Base-by-base conservation (phyloP, 1,139 yeast genomes). In the Sugiyamaella pinicola region DNA sequence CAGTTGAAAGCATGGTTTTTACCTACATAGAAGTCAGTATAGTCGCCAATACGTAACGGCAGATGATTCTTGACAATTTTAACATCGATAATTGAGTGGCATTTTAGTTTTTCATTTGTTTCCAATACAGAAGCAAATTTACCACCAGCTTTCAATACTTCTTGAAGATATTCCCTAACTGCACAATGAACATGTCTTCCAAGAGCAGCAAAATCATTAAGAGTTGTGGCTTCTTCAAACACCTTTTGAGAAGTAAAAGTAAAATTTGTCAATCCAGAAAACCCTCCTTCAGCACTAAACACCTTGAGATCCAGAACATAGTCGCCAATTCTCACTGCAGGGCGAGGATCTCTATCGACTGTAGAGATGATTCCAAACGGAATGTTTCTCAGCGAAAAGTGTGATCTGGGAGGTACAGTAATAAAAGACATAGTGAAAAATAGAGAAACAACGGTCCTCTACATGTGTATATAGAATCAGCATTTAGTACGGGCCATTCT, bases 21-120 rank as follows among this genome's bases (percentile, higher is more conserved):
- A 7, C 64, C 63, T 15, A 58, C 65, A 42, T 61, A 63, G 41
- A 63, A 63, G 46, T 63, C 66, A 2, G 66, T 63, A 42, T 63
- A 63, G 43, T 63, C 66, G 9, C 65, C 64, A 53, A 63, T 62
- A 1, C 49, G 29, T 48, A 63, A 47, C 6, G 66, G 66, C 4
- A 63, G 49, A 24, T 59, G 63, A 35, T 46, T 55, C 24, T 40
- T 41, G 12, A 58, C 54, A 1, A 54, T 34, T 3, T 39, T 24
- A 8, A 47, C 48, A 1, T 53, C 35, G n/a, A 59, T 17, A 10
- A 60, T 39, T 1, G 53, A 59, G 34, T 45, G 21, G 26, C 45
- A 31, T 18, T 51, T 46, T 10, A 53, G 29, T 7, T 33, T 50
- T 3, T 38, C 34, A 29, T 60, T 58, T n/a, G 42, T 41, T 39